These are phyloP conservation scores for Pontederia paniculata DNA, from an alignment of 176 grass and related monocot species.

Conservation along the genomic window DNA sequence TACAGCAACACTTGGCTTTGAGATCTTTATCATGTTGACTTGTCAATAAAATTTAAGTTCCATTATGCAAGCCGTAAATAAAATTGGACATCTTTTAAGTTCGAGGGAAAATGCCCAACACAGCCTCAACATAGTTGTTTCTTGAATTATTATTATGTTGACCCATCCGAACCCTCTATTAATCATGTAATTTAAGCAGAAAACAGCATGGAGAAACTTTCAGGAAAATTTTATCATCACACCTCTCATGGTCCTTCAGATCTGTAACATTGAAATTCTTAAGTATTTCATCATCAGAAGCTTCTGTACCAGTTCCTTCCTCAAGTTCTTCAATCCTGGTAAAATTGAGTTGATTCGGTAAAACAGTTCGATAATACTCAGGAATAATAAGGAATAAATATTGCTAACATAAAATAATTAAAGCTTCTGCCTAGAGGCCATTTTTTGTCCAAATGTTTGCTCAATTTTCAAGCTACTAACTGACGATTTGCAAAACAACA, in stretches of 20 bases:
- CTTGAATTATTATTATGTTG: no score
- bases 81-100: background rate
- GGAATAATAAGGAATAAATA: background rate
- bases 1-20: no score
- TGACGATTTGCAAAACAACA: no score
- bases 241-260: constrained; percentile 26
- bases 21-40: background rate
- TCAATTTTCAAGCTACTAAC: no score
- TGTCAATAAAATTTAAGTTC: no score
- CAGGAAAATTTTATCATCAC: background rate
- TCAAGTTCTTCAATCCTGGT: constrained; percentile 74
- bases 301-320: constrained; percentile 75
- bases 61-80: no score
- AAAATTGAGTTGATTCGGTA: constrained; percentile 14
- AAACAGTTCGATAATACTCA: background rate
- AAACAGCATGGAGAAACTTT: no score
- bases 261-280: constrained; percentile 22
- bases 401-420: background rate
- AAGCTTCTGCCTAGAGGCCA: background rate
- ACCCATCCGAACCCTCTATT: no score
- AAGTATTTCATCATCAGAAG: constrained; percentile 47
- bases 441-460: no score
- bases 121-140: background rate
- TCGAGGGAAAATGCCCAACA: background rate
- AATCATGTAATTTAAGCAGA: no score